Evolutionary conservation across 345 rosid species (phyloP).

Genomic region (Salix udensis): DNA sequence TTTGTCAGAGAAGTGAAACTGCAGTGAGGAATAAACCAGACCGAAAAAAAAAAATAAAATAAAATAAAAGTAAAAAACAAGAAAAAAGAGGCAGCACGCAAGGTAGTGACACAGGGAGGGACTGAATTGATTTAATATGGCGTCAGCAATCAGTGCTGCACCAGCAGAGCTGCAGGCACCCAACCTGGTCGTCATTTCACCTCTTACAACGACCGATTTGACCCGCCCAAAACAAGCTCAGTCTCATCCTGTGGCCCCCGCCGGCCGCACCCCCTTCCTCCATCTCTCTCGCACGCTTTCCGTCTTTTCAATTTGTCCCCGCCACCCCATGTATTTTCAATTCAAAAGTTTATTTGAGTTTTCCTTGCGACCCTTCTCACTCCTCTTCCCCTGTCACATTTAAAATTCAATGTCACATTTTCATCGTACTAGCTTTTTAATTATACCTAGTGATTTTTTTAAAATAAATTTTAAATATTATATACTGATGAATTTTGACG

Average conservation of each 20-base stretch:
- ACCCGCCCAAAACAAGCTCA: not conserved
- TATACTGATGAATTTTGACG: too few species aligned
- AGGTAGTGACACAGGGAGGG: not conserved
- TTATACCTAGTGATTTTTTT: too few species aligned
- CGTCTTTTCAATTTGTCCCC: not conserved
- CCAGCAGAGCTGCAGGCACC: not conserved
- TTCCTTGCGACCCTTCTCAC: too few species aligned
- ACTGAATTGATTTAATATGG: not conserved
- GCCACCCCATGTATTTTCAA: too few species aligned
- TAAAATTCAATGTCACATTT: too few species aligned
- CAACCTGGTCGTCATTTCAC: constrained; percentile 39
- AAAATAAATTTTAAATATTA: too few species aligned
- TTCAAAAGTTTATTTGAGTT: too few species aligned
- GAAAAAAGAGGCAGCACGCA: not conserved
- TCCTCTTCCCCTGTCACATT: too few species aligned
- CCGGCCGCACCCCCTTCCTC: too few species aligned
- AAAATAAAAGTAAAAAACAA: not conserved
- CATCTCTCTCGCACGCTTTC: not conserved
- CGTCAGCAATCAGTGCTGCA: constrained; percentile 24
- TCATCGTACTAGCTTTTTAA: too few species aligned
- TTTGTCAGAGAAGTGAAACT: not conserved
- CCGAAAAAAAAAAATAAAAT: not conserved
- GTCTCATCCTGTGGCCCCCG: too few species aligned
- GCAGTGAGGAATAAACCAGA: not conserved
- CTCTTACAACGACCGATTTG: constrained; percentile 3